These are phyloP conservation scores for Closterium sp. DNA, from an alignment of 139 green algal genomes.

Conservation along the genomic window DNA sequence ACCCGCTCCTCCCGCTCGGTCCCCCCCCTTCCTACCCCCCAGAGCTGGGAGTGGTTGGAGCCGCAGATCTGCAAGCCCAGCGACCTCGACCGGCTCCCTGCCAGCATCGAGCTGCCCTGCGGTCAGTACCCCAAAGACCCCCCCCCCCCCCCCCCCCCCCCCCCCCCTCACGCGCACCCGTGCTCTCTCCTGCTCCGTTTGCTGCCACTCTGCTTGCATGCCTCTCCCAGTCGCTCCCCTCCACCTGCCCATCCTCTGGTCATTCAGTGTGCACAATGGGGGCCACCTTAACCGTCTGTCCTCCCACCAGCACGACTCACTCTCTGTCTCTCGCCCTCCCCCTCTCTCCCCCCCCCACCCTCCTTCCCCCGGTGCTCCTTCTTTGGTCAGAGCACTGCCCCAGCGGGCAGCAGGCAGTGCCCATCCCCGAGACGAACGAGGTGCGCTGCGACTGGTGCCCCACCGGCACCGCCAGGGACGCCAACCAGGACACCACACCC, in stretches of 20 bases:
- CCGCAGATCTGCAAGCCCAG: slow-evolving; percentile 18
- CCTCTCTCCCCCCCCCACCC: background rate
- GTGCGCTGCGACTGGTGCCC: background rate
- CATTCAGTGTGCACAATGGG: too few relatives aligned
- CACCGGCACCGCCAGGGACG: background rate
- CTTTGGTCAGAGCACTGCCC: background rate
- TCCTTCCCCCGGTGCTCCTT: background rate
- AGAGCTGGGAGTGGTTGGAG: slow-evolving; percentile 23
- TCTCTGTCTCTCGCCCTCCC: background rate
- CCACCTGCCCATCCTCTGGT: too few relatives aligned
- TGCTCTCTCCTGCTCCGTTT: background rate
- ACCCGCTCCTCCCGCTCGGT: background rate
- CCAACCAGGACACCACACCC: background rate
- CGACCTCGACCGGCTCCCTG: background rate
- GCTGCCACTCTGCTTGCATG: background rate
- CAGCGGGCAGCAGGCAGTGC: background rate
- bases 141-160: background rate
- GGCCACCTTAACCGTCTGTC: too few relatives aligned
- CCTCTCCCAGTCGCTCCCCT: background rate
- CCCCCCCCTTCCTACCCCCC: background rate
- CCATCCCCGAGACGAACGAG: background rate
- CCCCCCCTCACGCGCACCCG: background rate
- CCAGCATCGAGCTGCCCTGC: background rate
- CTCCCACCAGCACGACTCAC: background rate
- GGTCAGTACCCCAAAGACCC: background rate